Conservation (phyloP, 2,329 filamentous ascomycete genomes). For the Phaeosphaeria sp. region DNA sequence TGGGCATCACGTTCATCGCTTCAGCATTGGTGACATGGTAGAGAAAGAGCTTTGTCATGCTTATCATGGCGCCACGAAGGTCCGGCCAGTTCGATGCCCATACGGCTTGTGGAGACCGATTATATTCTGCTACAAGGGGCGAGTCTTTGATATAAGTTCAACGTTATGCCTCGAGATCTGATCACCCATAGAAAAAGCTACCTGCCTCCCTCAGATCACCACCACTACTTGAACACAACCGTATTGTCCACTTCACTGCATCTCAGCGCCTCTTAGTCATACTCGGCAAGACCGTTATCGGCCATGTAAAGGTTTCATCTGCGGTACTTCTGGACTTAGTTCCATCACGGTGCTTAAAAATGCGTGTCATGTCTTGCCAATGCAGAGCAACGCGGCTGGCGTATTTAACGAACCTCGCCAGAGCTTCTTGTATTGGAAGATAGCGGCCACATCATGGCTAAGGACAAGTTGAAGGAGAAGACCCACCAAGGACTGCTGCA, state of each 20-base stretch:
- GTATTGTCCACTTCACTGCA: conserved; percentile 4
- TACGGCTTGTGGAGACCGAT: background rate
- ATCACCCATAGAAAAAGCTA: background rate
- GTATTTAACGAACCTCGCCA: background rate
- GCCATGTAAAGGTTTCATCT: background rate
- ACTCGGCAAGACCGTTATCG: background rate
- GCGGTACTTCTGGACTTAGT: background rate
- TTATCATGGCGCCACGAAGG: conserved; percentile 9
- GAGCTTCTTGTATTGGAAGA: background rate
- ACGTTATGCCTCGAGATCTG: no score
- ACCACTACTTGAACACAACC: background rate
- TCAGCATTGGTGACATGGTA: conserved; percentile 8
- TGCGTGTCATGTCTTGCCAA: background rate
- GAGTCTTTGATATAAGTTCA: no score
- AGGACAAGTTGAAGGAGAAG: background rate
- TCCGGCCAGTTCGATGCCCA: conserved; percentile 5
- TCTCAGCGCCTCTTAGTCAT: conserved; percentile 1
- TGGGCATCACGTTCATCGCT: conserved; percentile 7
- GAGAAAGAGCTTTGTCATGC: conserved; percentile 7
- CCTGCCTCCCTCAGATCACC: background rate
- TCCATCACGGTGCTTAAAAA: background rate
- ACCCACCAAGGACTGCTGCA: conserved; percentile 25
- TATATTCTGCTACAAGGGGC: background rate
- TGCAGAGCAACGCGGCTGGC: background rate
- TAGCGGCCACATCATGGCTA: background rate